Percentiles rank a stretch among this genome's conserved stretches.
Evolutionary conservation across 768 basidiomycete genomes (phyloP).

Genomic region (Harrya chromipes): DNA sequence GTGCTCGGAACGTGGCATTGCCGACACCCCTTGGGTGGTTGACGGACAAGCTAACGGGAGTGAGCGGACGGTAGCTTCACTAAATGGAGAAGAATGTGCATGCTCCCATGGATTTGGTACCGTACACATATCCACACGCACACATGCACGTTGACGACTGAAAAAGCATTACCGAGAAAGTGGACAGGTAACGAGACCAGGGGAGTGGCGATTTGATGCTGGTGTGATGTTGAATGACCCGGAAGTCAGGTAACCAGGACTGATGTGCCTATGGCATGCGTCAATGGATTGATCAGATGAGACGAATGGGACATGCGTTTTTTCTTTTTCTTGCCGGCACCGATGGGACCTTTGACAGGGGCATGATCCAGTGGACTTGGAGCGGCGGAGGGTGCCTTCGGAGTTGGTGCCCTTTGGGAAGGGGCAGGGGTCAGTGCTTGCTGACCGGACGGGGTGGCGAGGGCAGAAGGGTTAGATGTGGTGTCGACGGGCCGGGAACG

Average conservation of each 20-base stretch:
- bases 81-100: neutral
- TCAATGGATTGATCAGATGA: slow-evolving; percentile 4
- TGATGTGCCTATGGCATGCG: slow-evolving; percentile 21
- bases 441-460: slow-evolving; percentile 20
- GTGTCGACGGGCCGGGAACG: slow-evolving; percentile 31
- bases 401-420: slow-evolving; percentile 24
- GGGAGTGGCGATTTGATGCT: too few species aligned
- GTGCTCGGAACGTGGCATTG: slow-evolving; percentile 57
- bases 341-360: slow-evolving; percentile 44
- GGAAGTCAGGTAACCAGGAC: slow-evolving; percentile 19
- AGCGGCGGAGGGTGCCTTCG: slow-evolving; percentile 32
- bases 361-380: slow-evolving; percentile 44
- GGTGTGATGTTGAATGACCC: too few species aligned
- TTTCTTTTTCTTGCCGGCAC: slow-evolving; percentile 68
- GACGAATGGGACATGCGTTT: slow-evolving; percentile 50
- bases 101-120: neutral
- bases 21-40: slow-evolving; percentile 80
- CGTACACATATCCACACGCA: neutral
- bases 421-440: slow-evolving; percentile 38
- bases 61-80: slow-evolving; percentile 42
- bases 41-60: slow-evolving; percentile 69
- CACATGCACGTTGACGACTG: neutral
- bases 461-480: slow-evolving; percentile 26
- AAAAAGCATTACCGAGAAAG: neutral
- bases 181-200: neutral